Conservation (phyloP, 192 early-diverging fungal genomes). For the Pilaira anomala region DNA sequence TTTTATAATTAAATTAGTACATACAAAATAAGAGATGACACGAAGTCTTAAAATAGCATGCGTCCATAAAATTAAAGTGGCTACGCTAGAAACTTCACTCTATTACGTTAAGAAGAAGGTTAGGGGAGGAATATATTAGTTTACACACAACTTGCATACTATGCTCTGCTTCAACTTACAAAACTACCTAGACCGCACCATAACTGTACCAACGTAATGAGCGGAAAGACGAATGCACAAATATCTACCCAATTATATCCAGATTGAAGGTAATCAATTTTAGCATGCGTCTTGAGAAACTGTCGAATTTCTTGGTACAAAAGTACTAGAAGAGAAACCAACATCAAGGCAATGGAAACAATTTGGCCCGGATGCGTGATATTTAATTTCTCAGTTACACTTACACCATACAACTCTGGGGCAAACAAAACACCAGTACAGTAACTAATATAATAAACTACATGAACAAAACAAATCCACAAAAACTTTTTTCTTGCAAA, state of each 20-base stretch:
- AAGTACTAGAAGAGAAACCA: not conserved
- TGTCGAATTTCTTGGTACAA: slow-evolving; percentile 3
- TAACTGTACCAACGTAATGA: not conserved
- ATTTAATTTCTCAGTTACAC: not conserved
- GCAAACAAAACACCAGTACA: slow-evolving; percentile 1
- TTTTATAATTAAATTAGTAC: not conserved
- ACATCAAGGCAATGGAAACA: slow-evolving; percentile 1
- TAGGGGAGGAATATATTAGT: not conserved
- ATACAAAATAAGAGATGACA: slow-evolving; percentile 11
- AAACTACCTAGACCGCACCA: not conserved
- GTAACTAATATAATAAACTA: slow-evolving; percentile 5
- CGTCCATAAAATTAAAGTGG: slow-evolving; percentile 13
- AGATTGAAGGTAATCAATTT: not conserved
- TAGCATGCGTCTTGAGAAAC: not conserved
- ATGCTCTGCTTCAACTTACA: slow-evolving; percentile 4
- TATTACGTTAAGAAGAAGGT: not conserved
- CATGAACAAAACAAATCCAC: slow-evolving; percentile 1
- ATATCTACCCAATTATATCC: slow-evolving; percentile 18
- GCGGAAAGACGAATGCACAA: not conserved
- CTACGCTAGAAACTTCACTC: not conserved
- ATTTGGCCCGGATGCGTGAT: not conserved
- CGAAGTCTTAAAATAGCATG: slow-evolving; percentile 19
- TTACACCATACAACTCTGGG: not conserved
- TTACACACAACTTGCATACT: not conserved
- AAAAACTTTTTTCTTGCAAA: not conserved